These are phyloP conservation scores for Deuterostichococcus epilithicus DNA, from an alignment of 139 green algal genomes.

Conservation along the genomic window DNA sequence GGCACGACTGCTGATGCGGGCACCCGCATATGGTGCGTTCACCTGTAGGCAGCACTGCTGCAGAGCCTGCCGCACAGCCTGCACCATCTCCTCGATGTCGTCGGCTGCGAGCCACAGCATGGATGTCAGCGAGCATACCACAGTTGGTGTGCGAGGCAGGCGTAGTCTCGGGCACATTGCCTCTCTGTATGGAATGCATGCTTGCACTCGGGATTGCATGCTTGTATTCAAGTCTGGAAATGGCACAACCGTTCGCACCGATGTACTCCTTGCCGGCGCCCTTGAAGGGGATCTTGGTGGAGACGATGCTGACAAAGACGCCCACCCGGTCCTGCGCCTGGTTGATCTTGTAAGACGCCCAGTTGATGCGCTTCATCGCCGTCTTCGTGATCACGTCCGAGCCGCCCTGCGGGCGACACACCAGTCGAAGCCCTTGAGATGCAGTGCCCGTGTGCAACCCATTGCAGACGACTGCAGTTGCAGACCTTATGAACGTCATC, in stretches of 20 bases:
- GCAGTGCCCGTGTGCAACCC: neutral
- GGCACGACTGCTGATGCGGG: neutral
- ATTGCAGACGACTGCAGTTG: too few relatives aligned
- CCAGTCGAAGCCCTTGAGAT: too few relatives aligned
- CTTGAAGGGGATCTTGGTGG: slow-evolving; percentile 99
- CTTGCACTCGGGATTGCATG: too few relatives aligned
- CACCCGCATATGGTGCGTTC: neutral
- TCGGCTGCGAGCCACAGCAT: slow-evolving; percentile 52
- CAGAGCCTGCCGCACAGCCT: slow-evolving; percentile 77
- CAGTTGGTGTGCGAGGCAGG: too few relatives aligned
- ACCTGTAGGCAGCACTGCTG: slow-evolving; percentile 79
- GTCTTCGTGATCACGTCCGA: slow-evolving; percentile 91
- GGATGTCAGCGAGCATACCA: too few relatives aligned
- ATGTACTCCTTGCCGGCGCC: slow-evolving; percentile 98
- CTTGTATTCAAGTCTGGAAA: neutral
- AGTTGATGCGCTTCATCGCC: slow-evolving; percentile 90
- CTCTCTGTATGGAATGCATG: too few relatives aligned
- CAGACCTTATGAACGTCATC: too few relatives aligned
- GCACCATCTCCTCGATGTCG: slow-evolving; percentile 90
- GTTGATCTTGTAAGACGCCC: slow-evolving; percentile 96
- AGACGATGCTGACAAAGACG: slow-evolving; percentile 97
- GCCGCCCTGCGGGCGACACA: slow-evolving; percentile 35
- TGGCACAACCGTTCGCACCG: slow-evolving; percentile 18
- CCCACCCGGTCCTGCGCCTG: slow-evolving; percentile 82
- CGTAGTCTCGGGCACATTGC: too few relatives aligned